Evolutionary conservation across 2,329 filamentous ascomycete species (phyloP).

Genomic region (Cylindrodendrum hubeiense): DNA sequence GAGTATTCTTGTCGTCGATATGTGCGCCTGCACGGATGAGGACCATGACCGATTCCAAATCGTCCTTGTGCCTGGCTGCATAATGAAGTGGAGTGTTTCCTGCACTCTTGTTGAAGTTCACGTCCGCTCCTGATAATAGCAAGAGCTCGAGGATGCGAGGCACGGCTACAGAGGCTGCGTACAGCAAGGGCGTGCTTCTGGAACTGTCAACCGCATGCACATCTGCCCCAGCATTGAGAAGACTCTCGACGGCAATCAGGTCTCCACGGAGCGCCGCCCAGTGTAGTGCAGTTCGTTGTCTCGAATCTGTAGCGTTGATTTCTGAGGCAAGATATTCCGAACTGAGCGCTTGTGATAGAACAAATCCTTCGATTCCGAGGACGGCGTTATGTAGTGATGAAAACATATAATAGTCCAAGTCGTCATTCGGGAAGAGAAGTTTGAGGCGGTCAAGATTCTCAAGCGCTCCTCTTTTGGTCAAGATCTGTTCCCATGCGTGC

Average conservation of each 20-base stretch:
- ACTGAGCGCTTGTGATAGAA: too few species aligned
- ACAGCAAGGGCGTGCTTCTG: not conserved
- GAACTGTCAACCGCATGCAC: not conserved
- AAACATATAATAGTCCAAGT: too few species aligned
- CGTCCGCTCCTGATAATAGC: not conserved
- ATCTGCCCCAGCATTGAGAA: not conserved
- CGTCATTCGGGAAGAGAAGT: too few species aligned
- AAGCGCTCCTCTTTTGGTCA: too few species aligned
- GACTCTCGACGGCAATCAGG: not conserved
- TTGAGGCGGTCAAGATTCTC: too few species aligned
- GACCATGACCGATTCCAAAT: not conserved
- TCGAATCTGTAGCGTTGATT: not conserved
- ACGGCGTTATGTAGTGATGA: too few species aligned
- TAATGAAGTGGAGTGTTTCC: not conserved
- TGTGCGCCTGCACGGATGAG: not conserved
- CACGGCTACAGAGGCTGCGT: not conserved
- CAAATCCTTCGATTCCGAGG: too few species aligned
- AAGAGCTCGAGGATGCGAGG: not conserved
- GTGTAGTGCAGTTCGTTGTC: not conserved
- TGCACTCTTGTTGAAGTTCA: not conserved
- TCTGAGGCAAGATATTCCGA: too few species aligned
- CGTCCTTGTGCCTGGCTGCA: not conserved
- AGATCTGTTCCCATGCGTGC: too few species aligned
- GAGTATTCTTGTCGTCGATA: not conserved
- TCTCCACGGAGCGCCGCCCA: not conserved